A percentile compares a stretch with the other conserved stretches of the same genome.
phyloP scores from a whole-genome alignment of 1,284 basidiomycete species.

The Butyriboletus regius region DNA sequence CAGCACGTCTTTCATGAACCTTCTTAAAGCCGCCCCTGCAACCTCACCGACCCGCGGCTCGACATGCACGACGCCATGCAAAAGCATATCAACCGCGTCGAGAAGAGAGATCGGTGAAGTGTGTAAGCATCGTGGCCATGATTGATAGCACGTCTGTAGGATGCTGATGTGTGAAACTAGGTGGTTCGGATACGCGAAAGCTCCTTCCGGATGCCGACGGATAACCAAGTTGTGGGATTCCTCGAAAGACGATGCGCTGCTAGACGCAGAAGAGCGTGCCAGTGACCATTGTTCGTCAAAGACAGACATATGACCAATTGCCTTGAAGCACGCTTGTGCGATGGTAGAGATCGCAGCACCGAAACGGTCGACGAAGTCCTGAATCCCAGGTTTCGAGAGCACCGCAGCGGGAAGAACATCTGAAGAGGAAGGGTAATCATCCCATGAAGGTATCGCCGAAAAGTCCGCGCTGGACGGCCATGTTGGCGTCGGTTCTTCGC shows the following conservation, averaged over 20 bases:
- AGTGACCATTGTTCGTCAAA: slow-evolving; percentile 77
- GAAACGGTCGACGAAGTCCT: slow-evolving; percentile 67
- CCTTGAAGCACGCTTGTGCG: slow-evolving; percentile 57
- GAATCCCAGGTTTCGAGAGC: slow-evolving; percentile 60
- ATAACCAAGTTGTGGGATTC: slow-evolving; percentile 60
- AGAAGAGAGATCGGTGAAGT: slow-evolving; percentile 42
- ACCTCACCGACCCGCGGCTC: slow-evolving; percentile 69
- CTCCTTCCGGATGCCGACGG: slow-evolving; percentile 63
- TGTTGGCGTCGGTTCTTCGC: slow-evolving; percentile 57
- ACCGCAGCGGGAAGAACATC: slow-evolving; percentile 51
- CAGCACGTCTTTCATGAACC: slow-evolving; percentile 61
- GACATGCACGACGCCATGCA: slow-evolving; percentile 76
- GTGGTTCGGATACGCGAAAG: slow-evolving; percentile 64
- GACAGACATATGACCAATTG: slow-evolving; percentile 70
- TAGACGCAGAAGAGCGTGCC: slow-evolving; percentile 39
- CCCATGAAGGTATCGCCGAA: slow-evolving; percentile 46
- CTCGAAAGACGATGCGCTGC: slow-evolving; percentile 53
- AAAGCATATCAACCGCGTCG: slow-evolving; percentile 72
- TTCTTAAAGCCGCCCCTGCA: slow-evolving; percentile 62
- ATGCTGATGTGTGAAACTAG: slow-evolving; percentile 65
- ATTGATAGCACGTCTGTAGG: slow-evolving; percentile 72
- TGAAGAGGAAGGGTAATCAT: slow-evolving; percentile 68
- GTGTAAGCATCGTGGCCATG: slow-evolving; percentile 78
- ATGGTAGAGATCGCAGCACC: slow-evolving; percentile 59
- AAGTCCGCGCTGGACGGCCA: slow-evolving; percentile 79